A percentile compares a stretch with the other conserved stretches of the same genome.
These are phyloP conservation scores for Colletotrichum filicis DNA, from an alignment of 2,329 filamentous ascomycete genomes.

Conservation along the genomic window DNA sequence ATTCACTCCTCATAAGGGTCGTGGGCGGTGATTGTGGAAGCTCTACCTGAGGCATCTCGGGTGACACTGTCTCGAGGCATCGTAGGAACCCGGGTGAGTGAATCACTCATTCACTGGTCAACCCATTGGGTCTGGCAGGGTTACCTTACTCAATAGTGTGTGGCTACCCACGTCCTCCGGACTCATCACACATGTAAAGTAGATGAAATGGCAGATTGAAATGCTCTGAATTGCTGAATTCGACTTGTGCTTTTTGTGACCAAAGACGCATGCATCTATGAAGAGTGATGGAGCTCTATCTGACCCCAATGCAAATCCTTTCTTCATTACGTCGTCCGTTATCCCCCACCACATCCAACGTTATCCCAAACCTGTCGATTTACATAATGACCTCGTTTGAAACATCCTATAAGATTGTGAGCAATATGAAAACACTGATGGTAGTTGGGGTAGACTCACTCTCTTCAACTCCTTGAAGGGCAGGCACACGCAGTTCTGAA, in stretches of 20 bases:
- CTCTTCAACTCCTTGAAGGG: constrained; percentile 98
- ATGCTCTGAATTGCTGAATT: constrained; percentile 29
- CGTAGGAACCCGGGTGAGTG: no score
- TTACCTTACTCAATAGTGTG: no score
- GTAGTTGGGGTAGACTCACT: constrained; percentile 62
- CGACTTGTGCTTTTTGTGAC: constrained; percentile 33
- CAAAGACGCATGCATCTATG: constrained; percentile 35
- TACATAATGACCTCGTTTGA: constrained; percentile 94
- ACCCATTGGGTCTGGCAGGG: no score
- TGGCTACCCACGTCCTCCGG: neutral
- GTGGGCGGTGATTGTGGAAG: no score
- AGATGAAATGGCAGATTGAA: neutral
- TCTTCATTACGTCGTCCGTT: constrained; percentile 30
- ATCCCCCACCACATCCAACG: neutral
- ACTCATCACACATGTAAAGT: neutral
- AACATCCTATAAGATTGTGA: constrained; percentile 73
- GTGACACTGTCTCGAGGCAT: no score
- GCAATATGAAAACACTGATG: constrained; percentile 13
- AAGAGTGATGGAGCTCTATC: constrained; percentile 28
- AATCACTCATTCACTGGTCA: no score
- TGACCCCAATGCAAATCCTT: constrained; percentile 26
- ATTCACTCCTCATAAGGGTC: no score
- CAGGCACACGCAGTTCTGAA: constrained; percentile 98
- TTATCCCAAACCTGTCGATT: constrained; percentile 36
- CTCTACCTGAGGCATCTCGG: no score